phyloP scores from a whole-genome alignment of 2,329 filamentous ascomycete species.

The Botrytis pseudocinerea region DNA sequence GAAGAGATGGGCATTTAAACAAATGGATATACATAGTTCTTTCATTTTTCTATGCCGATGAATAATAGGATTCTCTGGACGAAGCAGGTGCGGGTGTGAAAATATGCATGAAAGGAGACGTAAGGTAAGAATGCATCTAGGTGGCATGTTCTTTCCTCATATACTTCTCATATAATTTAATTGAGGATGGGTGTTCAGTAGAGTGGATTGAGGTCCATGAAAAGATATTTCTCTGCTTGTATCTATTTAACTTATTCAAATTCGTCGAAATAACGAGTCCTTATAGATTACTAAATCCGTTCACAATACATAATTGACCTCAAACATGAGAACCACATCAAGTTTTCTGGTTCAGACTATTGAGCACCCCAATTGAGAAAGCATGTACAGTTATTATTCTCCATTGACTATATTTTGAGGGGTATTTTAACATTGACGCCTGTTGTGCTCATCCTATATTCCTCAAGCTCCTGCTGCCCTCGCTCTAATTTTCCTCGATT shows the following conservation, averaged over 20 bases:
- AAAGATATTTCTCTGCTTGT: neutral
- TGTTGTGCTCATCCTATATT: neutral
- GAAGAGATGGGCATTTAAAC: no score
- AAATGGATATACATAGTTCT: neutral
- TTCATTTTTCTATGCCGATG: neutral
- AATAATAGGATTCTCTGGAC: neutral
- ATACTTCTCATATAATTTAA: neutral
- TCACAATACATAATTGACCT: neutral
- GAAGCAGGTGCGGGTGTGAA: neutral
- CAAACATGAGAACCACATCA: neutral
- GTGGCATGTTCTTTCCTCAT: neutral
- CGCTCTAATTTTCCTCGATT: constrained; percentile 40
- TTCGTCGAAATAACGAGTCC: neutral
- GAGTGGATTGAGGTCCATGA: neutral
- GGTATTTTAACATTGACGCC: neutral
- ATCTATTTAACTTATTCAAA: neutral
- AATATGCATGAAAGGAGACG: neutral
- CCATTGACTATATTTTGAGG: neutral
- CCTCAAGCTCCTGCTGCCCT: neutral
- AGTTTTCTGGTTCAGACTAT: neutral
- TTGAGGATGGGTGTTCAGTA: neutral
- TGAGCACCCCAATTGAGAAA: neutral
- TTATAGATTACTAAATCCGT: neutral
- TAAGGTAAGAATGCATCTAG: neutral
- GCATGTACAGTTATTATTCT: neutral